phyloP scores from a whole-genome alignment of 495 filamentous ascomycete species.

The Achaetomiella virescens region DNA sequence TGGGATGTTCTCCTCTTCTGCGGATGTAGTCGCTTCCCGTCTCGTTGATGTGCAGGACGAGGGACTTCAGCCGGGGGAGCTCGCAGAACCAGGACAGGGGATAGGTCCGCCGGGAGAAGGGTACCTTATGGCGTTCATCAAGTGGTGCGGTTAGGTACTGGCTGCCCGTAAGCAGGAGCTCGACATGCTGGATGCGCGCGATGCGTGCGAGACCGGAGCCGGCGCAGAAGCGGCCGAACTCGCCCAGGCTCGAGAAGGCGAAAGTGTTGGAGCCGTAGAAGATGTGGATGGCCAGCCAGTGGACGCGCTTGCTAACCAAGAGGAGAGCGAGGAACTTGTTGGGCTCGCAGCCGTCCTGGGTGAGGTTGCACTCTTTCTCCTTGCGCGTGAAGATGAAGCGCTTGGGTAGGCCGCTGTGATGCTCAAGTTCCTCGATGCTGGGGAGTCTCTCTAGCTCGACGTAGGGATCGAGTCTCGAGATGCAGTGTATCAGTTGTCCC shows the following conservation, averaged over 20 bases:
- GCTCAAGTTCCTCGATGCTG: conserved; percentile 1
- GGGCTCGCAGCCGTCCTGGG: conserved; percentile 17
- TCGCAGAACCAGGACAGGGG: conserved; percentile 24
- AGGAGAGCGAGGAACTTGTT: conserved; percentile 23
- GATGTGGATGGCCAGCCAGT: conserved; percentile 29
- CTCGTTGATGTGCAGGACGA: conserved; percentile 36
- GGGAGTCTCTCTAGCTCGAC: conserved; percentile 20
- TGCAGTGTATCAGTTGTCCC: conserved; percentile 28
- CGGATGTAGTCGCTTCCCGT: conserved; percentile 13
- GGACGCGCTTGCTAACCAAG: conserved; percentile 29
- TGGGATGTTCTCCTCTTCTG: conserved; percentile 22
- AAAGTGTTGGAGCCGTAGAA: conserved; percentile 43
- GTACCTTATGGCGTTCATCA: background rate
- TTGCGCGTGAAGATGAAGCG: conserved; percentile 30
- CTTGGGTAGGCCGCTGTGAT: conserved; percentile 20
- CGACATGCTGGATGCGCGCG: conserved; percentile 32
- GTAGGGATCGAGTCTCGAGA: conserved; percentile 35
- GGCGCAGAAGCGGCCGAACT: conserved; percentile 34
- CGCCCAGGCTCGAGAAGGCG: conserved; percentile 39
- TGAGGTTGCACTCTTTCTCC: conserved; percentile 22
- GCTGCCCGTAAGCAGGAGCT: conserved; percentile 28
- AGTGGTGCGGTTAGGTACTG: conserved; percentile 16
- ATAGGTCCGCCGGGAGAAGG: conserved; percentile 24
- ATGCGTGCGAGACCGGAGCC: conserved; percentile 29
- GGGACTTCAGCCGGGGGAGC: conserved; percentile 27